Evolutionary conservation across 805 yeast species (phyloP), one percentile per base, ranked within the genome.

Genomic region (Ogataea kodamae): DNA sequence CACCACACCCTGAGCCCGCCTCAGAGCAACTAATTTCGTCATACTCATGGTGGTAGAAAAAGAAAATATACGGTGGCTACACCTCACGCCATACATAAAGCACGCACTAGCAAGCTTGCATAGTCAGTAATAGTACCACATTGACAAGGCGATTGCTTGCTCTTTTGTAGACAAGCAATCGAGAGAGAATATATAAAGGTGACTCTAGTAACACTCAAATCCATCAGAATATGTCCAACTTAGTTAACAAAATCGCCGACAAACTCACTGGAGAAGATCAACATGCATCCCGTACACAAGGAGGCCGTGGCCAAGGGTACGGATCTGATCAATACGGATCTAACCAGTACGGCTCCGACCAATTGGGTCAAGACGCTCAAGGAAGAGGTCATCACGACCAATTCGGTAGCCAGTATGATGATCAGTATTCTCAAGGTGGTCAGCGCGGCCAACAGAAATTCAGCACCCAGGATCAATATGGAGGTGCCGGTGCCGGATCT

Each of bases 1-100:
- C 1, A 82, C 64, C 5, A 82, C 52, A 0, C 85, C 85, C 44
- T 9, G 28, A 10, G 32, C 30, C 24, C 26, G 30, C 15, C 35
- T 20, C 18, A 21, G 28, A 5, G 19, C 20, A 18, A 28, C 25
- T 8, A 23, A 18, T 22, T 15, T 23, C 7, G 36, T 13, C 16
- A 16, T 22, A 12, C 30, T 23, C 29, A 22, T 37, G 16, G n/a
- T 18, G n/a, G n/a, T 13, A 5, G 12, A 6, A 19, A 11, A 19
- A 17, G 20, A 17, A 27, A 36, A 18, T 17, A 9, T 18, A 23
- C 29, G 15, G n/a, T n/a, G n/a, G n/a, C n/a, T n/a, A n/a, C n/a
- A n/a, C n/a, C n/a, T n/a, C 6, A 18, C 6, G 24, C 24, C 8
- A 22, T 8, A 8, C 24, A 22, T 13, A n/a, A 25, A 25, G 18